Evolutionary conservation across 2,329 filamentous ascomycete genomes (phyloP).

Genomic region (Diplocarpon rosae): DNA sequence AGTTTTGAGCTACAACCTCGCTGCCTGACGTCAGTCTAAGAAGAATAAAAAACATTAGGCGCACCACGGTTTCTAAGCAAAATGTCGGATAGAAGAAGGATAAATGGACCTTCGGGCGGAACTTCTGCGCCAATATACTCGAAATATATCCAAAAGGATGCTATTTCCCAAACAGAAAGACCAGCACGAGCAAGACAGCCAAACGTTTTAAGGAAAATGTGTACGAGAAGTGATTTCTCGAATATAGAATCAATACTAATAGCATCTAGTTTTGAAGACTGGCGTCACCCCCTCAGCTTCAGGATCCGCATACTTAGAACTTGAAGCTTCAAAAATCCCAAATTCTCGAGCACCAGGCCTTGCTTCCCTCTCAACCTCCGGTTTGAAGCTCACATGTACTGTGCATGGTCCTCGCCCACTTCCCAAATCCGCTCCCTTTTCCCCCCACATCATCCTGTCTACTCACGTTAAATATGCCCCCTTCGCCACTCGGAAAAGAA

Average conservation of each 20-base stretch:
- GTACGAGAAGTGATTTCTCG: conserved; percentile 40
- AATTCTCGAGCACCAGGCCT: conserved; percentile 39
- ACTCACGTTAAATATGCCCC: conserved; percentile 96
- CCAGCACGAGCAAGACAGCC: conserved; percentile 49
- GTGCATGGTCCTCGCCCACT: conserved; percentile 89
- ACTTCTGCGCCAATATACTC: conserved; percentile 66
- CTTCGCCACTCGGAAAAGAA: conserved; percentile 73
- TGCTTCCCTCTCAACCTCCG: conserved; percentile 35
- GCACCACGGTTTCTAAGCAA: conserved; percentile 3
- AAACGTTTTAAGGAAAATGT: conserved; percentile 74
- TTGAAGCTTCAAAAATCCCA: conserved; percentile 37
- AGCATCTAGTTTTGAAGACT: conserved; percentile 65
- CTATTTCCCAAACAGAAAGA: conserved; percentile 32
- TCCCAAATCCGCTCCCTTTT: conserved; percentile 82
- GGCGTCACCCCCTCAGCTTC: conserved; percentile 87
- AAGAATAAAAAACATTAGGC: neutral
- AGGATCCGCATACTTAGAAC: conserved; percentile 78
- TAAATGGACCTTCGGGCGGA: conserved; percentile 75
- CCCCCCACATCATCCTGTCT: conserved; percentile 80
- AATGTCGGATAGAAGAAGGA: conserved; percentile 78
- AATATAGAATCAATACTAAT: conserved; percentile 3
- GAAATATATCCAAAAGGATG: conserved; percentile 36
- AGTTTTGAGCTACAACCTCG: conserved; percentile 1
- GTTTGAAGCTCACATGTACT: conserved; percentile 84
- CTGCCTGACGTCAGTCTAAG: neutral